Conservation (phyloP, 208 protist species). For the Leptomonas seymouri region DNA sequence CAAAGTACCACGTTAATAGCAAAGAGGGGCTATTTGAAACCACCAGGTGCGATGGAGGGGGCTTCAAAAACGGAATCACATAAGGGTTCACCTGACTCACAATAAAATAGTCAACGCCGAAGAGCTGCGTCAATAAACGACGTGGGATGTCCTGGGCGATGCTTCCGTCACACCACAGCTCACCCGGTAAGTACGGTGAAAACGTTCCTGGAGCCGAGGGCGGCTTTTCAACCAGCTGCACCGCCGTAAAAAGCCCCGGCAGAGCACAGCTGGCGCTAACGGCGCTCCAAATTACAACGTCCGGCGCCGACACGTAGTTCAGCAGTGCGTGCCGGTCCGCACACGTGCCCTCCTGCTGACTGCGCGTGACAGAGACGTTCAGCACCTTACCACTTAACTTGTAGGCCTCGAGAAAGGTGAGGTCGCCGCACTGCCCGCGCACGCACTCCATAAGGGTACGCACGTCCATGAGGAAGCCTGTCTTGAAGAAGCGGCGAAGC, state of each 20-base stretch:
- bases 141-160: conserved; percentile 66
- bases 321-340: conserved; percentile 62
- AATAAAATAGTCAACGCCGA: conserved; percentile 81
- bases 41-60: conserved; percentile 33
- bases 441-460: conserved; percentile 70
- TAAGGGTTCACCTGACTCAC: conserved; percentile 84
- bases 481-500: conserved; percentile 64
- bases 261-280: conserved; percentile 69
- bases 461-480: conserved; percentile 82
- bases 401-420: conserved; percentile 90
- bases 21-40: conserved; percentile 23
- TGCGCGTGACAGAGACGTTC: conserved; percentile 82
- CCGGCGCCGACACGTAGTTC: conserved; percentile 83
- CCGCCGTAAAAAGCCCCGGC: conserved; percentile 71
- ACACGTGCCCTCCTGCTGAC: conserved; percentile 45
- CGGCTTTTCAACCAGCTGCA: conserved; percentile 66
- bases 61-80: conserved; percentile 75
- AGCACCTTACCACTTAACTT: conserved; percentile 68
- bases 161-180: conserved; percentile 75
- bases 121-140: conserved; percentile 63
- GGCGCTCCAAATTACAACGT: conserved; percentile 84
- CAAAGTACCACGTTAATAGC: conserved; percentile 37
- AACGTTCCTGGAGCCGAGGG: conserved; percentile 34
- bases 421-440: conserved; percentile 69
- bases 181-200: conserved; percentile 49